These are phyloP conservation scores for Priceomyces castillae DNA, from an alignment of 805 yeast species.

Conservation along the genomic window DNA sequence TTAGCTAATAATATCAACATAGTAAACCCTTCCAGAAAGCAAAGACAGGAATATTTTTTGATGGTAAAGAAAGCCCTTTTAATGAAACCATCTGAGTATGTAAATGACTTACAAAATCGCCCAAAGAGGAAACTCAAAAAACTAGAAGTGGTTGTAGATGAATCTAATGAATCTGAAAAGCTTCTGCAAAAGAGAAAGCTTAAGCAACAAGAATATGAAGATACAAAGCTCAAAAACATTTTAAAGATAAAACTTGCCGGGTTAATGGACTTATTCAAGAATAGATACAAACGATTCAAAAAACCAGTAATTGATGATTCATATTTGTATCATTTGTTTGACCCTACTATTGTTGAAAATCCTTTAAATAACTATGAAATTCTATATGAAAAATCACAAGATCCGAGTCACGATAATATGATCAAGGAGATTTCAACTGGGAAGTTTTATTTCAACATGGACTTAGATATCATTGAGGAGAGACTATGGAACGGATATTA, in stretches of 20 bases:
- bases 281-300: constrained; percentile 81
- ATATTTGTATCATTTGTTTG: constrained; percentile 72
- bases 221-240: constrained; percentile 79
- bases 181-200: constrained; percentile 40
- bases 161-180: constrained; percentile 26
- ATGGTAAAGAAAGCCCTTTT: constrained; percentile 51
- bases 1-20: constrained; percentile 46
- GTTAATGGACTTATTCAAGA: constrained; percentile 85
- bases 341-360: constrained; percentile 45
- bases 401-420: constrained; percentile 56
- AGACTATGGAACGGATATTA: constrained; percentile 96
- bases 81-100: constrained; percentile 68
- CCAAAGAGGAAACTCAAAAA: constrained; percentile 48
- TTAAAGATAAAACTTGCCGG: constrained; percentile 83
- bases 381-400: constrained; percentile 45
- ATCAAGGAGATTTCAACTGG: constrained; percentile 80
- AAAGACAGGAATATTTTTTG: constrained; percentile 57
- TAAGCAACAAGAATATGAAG: constrained; percentile 57
- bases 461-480: constrained; percentile 89
- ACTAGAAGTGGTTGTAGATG: constrained; percentile 29
- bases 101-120: constrained; percentile 58
- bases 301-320: constrained; percentile 87
- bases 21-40: constrained; percentile 40
- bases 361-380: constrained; percentile 38
- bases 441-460: constrained; percentile 77